Base-by-base conservation (phyloP, 257 asterid genomes). In the Parsonsia alboflavescens region DNA sequence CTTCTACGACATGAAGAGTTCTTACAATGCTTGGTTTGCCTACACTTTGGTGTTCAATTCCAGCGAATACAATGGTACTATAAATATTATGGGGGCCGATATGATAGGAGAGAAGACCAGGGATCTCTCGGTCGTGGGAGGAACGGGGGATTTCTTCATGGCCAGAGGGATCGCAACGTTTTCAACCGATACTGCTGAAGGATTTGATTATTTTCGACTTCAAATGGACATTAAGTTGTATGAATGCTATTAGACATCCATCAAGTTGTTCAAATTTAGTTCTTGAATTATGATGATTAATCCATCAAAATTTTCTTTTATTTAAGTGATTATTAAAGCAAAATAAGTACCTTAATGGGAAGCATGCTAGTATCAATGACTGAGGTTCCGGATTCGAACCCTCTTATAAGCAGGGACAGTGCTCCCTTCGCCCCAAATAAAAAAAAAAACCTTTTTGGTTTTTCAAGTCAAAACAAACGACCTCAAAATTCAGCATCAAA, bases 81-180 rank as follows among this genome's bases (percentile, higher is more conserved):
- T 89, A 33, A 87, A 78, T 45, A 79, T 89, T 21, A 86, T 89
- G 85, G 96, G 96, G 2, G 86, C 91, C 2, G 89, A 89, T 52
- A 86, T 86, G 16, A 52, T 86, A 19, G 58, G 44, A 5, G 79
- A 86, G 74, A 75, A 82, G 39, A 86, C 88, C 0, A 78, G 93
- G 42, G 96, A 89, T 30, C 79, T 87, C 7, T 85, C 86, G 4
- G 86, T 89, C 0, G 93, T 86, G 0, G 96, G 91, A 28, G 92
- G 96, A 33, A 89, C 96, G 0, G 96, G 89, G 0, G 89, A 89
- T 30, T 89, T 89, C 76, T 87, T 89, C 83, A 89, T 89, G 96
- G 79, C 91, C 2, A 82, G 91, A 70, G 92, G 92, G 39, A 74
- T 87, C 52, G 88, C 77, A 5, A 89, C 92, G 1, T 76, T 86